Conservation (phyloP, 2,329 filamentous ascomycete genomes). For the Phoma sp. region DNA sequence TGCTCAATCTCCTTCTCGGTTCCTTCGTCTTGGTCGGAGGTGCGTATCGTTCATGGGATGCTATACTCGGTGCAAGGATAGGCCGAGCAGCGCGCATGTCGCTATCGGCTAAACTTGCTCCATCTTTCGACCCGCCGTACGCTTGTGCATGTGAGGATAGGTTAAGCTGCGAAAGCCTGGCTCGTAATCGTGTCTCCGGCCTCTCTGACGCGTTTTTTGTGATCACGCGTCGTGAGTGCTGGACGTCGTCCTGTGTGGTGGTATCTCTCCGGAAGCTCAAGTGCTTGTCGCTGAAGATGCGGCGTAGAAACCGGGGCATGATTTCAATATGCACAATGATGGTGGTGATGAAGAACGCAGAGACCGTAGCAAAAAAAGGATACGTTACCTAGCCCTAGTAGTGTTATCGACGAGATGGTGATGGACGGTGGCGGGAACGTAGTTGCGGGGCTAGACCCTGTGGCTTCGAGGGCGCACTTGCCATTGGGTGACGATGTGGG, state of each 20-base stretch:
- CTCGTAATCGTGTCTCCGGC: slow-evolving; percentile 18
- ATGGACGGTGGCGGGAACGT: slow-evolving; percentile 17
- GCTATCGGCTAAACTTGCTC: slow-evolving; percentile 30
- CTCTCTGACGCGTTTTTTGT: slow-evolving; percentile 18
- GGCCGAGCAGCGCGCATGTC: slow-evolving; percentile 20
- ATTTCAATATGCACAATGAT: not conserved
- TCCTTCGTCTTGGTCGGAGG: slow-evolving; percentile 13
- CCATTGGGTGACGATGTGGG: slow-evolving; percentile 14
- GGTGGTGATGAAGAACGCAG: not conserved
- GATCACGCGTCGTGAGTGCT: slow-evolving; percentile 31
- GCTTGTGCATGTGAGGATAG: slow-evolving; percentile 17
- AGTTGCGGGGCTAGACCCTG: slow-evolving; percentile 18
- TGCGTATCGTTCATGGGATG: slow-evolving; percentile 12
- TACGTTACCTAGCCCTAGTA: not conserved
- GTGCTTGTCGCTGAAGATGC: slow-evolving; percentile 30
- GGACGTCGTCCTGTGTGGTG: slow-evolving; percentile 21
- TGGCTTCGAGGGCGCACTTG: not conserved
- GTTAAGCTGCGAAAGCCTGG: slow-evolving; percentile 20
- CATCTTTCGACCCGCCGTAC: slow-evolving; percentile 17
- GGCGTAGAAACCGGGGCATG: slow-evolving; percentile 31
- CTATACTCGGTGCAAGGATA: slow-evolving; percentile 25
- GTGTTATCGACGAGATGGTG: slow-evolving; percentile 13
- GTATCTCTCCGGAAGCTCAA: slow-evolving; percentile 24
- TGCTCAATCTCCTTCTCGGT: slow-evolving; percentile 25
- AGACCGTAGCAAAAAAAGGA: slow-evolving; percentile 2